Evolutionary conservation across 2,329 filamentous ascomycete genomes (phyloP).

Genomic region (Pyricularia sp.): DNA sequence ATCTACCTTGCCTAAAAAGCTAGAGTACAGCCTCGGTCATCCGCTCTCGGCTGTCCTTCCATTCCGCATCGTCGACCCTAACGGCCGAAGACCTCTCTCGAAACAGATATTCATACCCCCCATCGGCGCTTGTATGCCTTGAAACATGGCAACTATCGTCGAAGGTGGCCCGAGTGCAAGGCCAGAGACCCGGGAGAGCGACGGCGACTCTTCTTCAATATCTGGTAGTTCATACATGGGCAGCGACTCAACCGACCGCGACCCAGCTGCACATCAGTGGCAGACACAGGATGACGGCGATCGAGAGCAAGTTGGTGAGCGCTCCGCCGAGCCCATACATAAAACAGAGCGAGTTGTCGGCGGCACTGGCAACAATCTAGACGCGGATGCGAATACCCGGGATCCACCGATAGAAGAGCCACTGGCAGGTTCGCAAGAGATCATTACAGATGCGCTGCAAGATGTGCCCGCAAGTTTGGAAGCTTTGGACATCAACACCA

Average conservation of each 20-base stretch:
- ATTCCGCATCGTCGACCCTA: not conserved
- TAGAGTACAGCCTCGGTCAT: not conserved
- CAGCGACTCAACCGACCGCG: conserved; percentile 18
- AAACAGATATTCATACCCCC: not conserved
- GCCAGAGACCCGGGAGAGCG: not conserved
- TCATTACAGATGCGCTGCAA: not conserved
- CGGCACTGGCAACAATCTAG: not conserved
- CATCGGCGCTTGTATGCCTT: not conserved
- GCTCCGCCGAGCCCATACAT: not conserved
- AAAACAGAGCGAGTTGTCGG: not conserved
- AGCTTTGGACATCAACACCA: not conserved
- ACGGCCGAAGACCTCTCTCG: not conserved
- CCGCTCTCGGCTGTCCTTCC: not conserved
- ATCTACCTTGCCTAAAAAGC: not conserved
- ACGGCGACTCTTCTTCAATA: conserved; percentile 10
- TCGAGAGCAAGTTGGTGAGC: conserved; percentile 19
- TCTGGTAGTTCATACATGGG: conserved; percentile 29
- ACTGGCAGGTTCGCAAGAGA: not conserved
- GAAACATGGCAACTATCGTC: not conserved
- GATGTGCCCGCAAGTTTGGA: not conserved
- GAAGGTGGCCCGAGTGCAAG: conserved; percentile 3
- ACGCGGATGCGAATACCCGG: not conserved
- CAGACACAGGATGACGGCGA: conserved; percentile 27
- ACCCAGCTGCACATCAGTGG: conserved; percentile 24
- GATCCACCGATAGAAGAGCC: not conserved